A percentile compares a stretch with the other conserved stretches of the same genome.
Evolutionary conservation across 768 basidiomycete genomes (phyloP).

Genomic region (Strobilomyces dryophilus): DNA sequence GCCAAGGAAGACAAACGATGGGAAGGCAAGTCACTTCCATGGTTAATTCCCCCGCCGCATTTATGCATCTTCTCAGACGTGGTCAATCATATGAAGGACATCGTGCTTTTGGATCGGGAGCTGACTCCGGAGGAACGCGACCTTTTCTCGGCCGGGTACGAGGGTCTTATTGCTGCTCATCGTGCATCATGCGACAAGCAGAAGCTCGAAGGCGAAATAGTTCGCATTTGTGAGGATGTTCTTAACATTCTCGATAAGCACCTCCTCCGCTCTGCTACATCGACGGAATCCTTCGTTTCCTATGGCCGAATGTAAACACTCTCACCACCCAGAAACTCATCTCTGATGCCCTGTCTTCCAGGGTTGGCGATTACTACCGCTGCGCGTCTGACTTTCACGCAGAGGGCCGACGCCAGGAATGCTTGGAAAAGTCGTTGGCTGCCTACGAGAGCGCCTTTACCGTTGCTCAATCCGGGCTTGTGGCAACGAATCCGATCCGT

Average conservation of each 20-base stretch:
- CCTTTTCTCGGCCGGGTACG: background rate
- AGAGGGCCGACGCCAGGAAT: background rate
- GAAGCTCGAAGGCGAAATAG: background rate
- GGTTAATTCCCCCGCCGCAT: background rate
- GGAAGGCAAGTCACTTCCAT: background rate
- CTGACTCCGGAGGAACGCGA: no score
- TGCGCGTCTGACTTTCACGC: background rate
- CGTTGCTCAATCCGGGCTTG: no score
- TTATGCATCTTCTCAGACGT: background rate
- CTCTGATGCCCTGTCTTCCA: background rate
- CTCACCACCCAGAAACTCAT: background rate
- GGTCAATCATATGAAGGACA: no score
- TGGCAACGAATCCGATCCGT: no score
- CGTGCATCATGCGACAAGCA: background rate
- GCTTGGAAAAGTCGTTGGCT: background rate
- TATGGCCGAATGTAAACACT: background rate
- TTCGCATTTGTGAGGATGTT: background rate
- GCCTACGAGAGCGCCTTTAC: no score
- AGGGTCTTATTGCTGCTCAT: background rate
- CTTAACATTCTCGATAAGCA: background rate
- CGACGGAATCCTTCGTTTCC: background rate
- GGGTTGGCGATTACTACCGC: background rate
- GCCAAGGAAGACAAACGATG: background rate
- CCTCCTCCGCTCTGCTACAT: background rate
- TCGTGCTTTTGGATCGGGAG: no score